Conservation (phyloP, 78 protist genomes). For the Blattamonas nauphoetae region DNA sequence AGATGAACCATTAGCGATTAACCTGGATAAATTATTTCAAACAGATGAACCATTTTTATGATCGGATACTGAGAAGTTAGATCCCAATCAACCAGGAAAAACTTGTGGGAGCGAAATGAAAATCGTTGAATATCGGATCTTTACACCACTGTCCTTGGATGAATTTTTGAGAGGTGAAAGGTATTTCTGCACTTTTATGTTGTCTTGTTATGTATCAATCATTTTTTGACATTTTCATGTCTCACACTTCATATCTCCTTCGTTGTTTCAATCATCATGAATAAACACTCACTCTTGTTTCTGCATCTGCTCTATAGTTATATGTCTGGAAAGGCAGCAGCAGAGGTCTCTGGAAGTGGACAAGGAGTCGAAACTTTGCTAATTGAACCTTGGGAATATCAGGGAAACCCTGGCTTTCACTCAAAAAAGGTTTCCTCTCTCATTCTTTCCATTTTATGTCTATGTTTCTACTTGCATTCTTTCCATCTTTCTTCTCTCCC, state of each 20-base stretch:
- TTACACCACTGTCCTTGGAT: background rate
- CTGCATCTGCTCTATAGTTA: background rate
- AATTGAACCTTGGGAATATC: conserved; percentile 58
- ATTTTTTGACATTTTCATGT: background rate
- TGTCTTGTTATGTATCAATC: background rate
- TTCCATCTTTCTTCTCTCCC: conserved; percentile 20
- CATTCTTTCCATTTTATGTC: background rate
- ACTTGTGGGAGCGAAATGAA: too few species aligned
- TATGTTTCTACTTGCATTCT: background rate
- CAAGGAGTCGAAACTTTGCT: conserved; percentile 65
- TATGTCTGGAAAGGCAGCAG: background rate
- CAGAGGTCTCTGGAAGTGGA: conserved; percentile 22
- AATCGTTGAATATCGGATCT: background rate
- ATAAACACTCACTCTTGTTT: background rate
- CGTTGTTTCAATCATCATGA: background rate
- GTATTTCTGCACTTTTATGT: too few species aligned
- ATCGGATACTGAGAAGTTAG: too few species aligned
- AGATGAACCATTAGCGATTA: too few species aligned
- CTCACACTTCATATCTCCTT: background rate
- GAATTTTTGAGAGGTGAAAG: background rate
- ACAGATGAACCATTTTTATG: too few species aligned
- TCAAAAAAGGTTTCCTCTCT: conserved; percentile 54
- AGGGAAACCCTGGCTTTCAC: conserved; percentile 52
- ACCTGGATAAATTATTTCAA: too few species aligned
- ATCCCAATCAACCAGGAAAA: too few species aligned